Percentiles rank a stretch among this genome's conserved stretches.
phyloP scores from a whole-genome alignment of 2,329 filamentous ascomycete genomes.

The Sordariomycetes sp. region DNA sequence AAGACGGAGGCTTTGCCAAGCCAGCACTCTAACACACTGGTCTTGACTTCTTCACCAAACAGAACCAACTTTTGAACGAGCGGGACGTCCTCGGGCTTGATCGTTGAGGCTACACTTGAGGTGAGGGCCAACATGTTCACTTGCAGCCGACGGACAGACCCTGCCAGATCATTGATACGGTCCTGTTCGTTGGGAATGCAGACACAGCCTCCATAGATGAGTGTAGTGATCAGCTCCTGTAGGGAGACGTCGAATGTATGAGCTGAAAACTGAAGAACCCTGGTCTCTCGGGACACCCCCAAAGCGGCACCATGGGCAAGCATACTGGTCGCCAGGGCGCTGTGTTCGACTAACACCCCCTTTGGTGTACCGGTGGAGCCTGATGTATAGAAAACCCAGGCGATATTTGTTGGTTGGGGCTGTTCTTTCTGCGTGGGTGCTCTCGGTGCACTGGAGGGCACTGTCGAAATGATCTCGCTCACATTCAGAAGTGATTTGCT shows the following conservation, averaged over 20 bases:
- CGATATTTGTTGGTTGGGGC: constrained; percentile 1
- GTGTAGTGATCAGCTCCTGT: constrained; percentile 5
- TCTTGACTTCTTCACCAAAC: constrained; percentile 1
- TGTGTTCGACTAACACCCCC: constrained; percentile 1
- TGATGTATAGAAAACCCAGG: constrained; percentile 3
- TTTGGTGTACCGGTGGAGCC: constrained; percentile 5
- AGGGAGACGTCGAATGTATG: constrained; percentile 6
- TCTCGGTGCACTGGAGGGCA: not conserved
- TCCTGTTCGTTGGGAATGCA: constrained; percentile 6
- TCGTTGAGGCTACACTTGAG: constrained; percentile 7
- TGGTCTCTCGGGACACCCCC: not conserved
- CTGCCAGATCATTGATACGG: constrained; percentile 1
- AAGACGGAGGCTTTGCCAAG: constrained; percentile 7
- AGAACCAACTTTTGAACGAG: constrained; percentile 3
- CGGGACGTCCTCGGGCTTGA: constrained; percentile 1
- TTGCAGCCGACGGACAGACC: constrained; percentile 1
- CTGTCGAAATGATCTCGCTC: not conserved
- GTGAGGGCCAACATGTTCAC: constrained; percentile 7
- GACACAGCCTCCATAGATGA: constrained; percentile 5
- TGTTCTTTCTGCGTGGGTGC: constrained; percentile 1
- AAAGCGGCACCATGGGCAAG: constrained; percentile 1
- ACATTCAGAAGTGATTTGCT: not conserved
- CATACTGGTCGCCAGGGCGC: not conserved
- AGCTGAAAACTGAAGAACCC: constrained; percentile 6
- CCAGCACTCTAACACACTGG: constrained; percentile 1